A percentile compares a stretch with the other conserved stretches of the same genome.
Conservation (phyloP, 257 asterid species). For the Gentiana macrophylla region DNA sequence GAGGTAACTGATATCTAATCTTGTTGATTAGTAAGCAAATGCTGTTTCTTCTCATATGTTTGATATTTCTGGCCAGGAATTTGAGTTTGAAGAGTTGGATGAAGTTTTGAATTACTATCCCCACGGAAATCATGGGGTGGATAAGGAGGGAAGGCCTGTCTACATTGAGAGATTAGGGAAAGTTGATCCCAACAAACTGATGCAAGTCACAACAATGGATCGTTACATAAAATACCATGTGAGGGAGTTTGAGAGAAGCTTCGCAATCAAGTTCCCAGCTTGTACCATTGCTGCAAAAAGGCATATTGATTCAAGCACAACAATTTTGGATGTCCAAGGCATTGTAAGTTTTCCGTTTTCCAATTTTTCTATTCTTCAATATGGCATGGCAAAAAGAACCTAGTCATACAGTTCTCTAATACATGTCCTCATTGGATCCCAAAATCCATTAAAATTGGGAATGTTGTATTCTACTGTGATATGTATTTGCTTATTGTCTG, state of each 20-base stretch:
- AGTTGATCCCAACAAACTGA: slow-evolving; percentile 76
- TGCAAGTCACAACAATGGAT: slow-evolving; percentile 84
- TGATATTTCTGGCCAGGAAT: slow-evolving; percentile 30
- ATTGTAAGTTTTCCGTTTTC: slow-evolving; percentile 48
- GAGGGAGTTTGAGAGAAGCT: slow-evolving; percentile 88
- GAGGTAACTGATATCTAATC: slow-evolving; percentile 36
- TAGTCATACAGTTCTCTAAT: too few species aligned
- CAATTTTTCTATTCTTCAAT: not conserved
- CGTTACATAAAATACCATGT: slow-evolving; percentile 82
- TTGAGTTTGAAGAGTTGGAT: slow-evolving; percentile 67
- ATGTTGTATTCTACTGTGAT: not conserved
- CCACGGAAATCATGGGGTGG: slow-evolving; percentile 92
- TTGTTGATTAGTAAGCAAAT: not conserved
- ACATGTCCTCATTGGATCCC: not conserved
- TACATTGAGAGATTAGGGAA: slow-evolving; percentile 80
- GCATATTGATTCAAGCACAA: slow-evolving; percentile 96
- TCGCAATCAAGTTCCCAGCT: slow-evolving; percentile 77
- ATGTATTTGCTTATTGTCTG: not conserved
- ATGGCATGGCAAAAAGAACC: too few species aligned
- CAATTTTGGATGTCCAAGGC: slow-evolving; percentile 96
- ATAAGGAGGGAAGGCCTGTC: slow-evolving; percentile 86
- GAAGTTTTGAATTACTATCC: slow-evolving; percentile 90
- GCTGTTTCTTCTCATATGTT: not conserved
- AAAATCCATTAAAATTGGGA: not conserved
- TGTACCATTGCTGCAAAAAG: slow-evolving; percentile 80